Evolutionary conservation across 768 basidiomycete species (phyloP).

Genomic region (Clavulina sp.): DNA sequence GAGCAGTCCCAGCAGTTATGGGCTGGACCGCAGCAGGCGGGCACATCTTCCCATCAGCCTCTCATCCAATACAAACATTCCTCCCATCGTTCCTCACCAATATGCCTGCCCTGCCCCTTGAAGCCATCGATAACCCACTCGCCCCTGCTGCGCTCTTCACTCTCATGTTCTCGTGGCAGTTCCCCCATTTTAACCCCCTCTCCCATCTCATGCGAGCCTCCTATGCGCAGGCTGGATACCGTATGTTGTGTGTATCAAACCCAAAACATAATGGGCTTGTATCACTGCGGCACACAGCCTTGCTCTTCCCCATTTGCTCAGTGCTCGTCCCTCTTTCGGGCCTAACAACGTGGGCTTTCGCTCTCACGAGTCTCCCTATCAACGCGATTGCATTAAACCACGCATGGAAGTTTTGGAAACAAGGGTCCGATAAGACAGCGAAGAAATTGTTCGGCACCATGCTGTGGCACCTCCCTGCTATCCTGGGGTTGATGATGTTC

Average conservation of each 20-base stretch:
- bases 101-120: constrained; percentile 14
- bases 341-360: constrained; percentile 82
- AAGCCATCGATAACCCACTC: constrained; percentile 48
- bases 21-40: constrained; percentile 96
- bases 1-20: constrained; percentile 87
- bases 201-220: constrained; percentile 70
- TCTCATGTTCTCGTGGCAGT: constrained; percentile 92
- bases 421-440: constrained; percentile 57
- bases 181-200: constrained; percentile 94
- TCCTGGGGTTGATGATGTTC: constrained; percentile 85
- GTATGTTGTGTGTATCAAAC: constrained; percentile 72
- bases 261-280: constrained; percentile 73
- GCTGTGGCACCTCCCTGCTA: constrained; percentile 79
- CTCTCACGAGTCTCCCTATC: constrained; percentile 54
- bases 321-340: constrained; percentile 76
- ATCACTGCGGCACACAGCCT: constrained; percentile 60
- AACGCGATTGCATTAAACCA: constrained; percentile 52
- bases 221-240: constrained; percentile 86
- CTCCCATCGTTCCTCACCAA: constrained; percentile 40
- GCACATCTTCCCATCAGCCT: constrained; percentile 42
- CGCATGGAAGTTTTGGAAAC: constrained; percentile 59
- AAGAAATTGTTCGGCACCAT: constrained; percentile 59
- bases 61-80: constrained; percentile 40
- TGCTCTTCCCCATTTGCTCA: constrained; percentile 63
- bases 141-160: constrained; percentile 65